A percentile compares a stretch with the other conserved stretches of the same genome.
These are phyloP conservation scores for Tulasnella sp. DNA, from an alignment of 768 basidiomycete genomes.

Conservation along the genomic window DNA sequence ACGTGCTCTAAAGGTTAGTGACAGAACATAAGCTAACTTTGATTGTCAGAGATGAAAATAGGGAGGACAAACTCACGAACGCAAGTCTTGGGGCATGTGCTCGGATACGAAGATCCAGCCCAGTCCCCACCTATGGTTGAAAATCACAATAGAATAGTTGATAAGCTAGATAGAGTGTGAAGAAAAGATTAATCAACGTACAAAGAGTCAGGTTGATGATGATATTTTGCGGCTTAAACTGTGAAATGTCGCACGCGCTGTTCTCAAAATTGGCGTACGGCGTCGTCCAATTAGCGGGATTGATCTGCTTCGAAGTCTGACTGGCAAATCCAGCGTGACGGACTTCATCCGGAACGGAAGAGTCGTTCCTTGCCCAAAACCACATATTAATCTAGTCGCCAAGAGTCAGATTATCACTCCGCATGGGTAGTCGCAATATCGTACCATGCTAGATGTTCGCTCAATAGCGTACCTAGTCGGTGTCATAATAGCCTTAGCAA, in stretches of 20 bases:
- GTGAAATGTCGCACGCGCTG: slow-evolving; percentile 15
- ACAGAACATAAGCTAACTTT: too few species aligned
- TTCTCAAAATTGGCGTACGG: slow-evolving; percentile 16
- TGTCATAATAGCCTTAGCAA: too few species aligned
- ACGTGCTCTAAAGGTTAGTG: too few species aligned
- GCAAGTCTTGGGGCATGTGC: slow-evolving; percentile 17
- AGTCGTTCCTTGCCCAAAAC: slow-evolving; percentile 16
- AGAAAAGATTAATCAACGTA: too few species aligned
- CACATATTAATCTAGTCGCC: slow-evolving; percentile 17
- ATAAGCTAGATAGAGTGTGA: neutral
- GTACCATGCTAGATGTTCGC: too few species aligned
- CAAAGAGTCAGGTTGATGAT: slow-evolving; percentile 21
- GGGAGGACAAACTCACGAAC: slow-evolving; percentile 12
- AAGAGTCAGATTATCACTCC: too few species aligned
- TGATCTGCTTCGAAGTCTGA: neutral
- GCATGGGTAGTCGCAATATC: too few species aligned
- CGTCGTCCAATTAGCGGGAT: slow-evolving; percentile 14
- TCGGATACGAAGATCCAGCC: slow-evolving; percentile 17
- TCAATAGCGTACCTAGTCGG: too few species aligned
- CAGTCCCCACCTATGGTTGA: slow-evolving; percentile 16
- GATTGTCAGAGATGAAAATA: too few species aligned
- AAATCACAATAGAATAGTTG: neutral
- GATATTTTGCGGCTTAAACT: slow-evolving; percentile 19
- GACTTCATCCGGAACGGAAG: slow-evolving; percentile 7
- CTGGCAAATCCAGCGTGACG: neutral